Conservation (phyloP, 441 rosid species). For the Brassica balearica region DNA sequence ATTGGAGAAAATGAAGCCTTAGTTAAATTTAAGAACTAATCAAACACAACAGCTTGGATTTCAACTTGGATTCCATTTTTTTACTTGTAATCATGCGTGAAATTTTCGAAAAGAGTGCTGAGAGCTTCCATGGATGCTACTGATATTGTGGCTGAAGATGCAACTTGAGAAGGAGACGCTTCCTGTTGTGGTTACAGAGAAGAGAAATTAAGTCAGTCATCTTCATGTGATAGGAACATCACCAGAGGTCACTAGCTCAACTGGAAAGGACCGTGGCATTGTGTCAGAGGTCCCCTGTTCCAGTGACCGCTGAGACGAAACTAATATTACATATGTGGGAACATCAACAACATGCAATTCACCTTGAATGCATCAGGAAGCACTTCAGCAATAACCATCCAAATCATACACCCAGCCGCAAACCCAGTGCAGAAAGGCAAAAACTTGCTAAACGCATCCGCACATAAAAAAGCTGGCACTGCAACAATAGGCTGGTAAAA, state of each 20-base stretch:
- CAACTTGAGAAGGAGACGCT: slow-evolving; percentile 93
- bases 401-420: slow-evolving; percentile 99
- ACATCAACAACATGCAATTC: slow-evolving; percentile 21
- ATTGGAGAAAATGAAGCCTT: slow-evolving; percentile 30
- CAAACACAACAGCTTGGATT: no score
- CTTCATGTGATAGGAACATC: slow-evolving; percentile 3
- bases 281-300: no score
- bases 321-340: background rate
- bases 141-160: slow-evolving; percentile 90
- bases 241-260: no score
- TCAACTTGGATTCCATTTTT: no score
- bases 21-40: slow-evolving; percentile 25
- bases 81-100: slow-evolving; percentile 89
- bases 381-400: slow-evolving; percentile 99
- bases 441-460: slow-evolving; percentile 93
- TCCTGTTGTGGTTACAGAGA: slow-evolving; percentile 56
- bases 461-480: slow-evolving; percentile 97
- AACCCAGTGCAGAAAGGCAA: slow-evolving; percentile 99
- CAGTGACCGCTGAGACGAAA: no score
- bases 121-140: slow-evolving; percentile 99
- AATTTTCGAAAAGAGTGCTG: slow-evolving; percentile 75
- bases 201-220: slow-evolving; percentile 12
- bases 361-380: slow-evolving; percentile 99
- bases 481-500: slow-evolving; percentile 88
- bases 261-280: no score